Evolutionary conservation across 768 basidiomycete species (phyloP), one percentile per base, ranked within the genome.

Genomic region (Pulveroboletus sp.): DNA sequence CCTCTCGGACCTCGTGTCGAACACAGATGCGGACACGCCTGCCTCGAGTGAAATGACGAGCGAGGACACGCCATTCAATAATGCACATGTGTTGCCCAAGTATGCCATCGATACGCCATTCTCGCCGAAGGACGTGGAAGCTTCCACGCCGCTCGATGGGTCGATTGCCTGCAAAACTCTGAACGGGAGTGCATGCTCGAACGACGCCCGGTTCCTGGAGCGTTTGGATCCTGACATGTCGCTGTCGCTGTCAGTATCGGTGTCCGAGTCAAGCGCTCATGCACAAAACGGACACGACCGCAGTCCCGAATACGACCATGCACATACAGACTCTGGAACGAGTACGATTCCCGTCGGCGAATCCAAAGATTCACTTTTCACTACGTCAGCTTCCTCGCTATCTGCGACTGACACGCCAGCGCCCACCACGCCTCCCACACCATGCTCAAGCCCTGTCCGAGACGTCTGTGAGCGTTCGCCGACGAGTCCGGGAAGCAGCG

Each of bases 321-420:
- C 6, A 14, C 45, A 36, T 5, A 16, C 40, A 17, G 40, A 45
- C 39, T 35, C 38, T 14, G 39, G 35, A 20, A 45, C 47, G 0
- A 20, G 45, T 39, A 50, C 45, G 3, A 53, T 62, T 5, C 50
- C 62, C 17, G 34, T 53, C 16, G 55, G 31, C 0, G 64, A 68
- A 39, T 68, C 62, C 32, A 64, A 55, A 24, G 63, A 65, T 31
- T 64, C 64, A 10, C 59, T 67, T 13, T 68, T 68, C 40, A 54
- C 62, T 31, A 48, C 63, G 4, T 65, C 63, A 12, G 34, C 47
- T 2, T 62, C 62, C 11, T 64, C 62, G 5, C n/a, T 61, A 20
- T 54, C 62, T 1, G 48, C 53, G 17, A 58, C 43, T 34, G 62
- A 58, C 5, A 61, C 57, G 3, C 41, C 59, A 8, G 56, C 54